These are phyloP conservation scores for cucumber (Cucumis sativus) DNA, from an alignment of 306 rosid genomes.

Conservation along the genomic window DNA sequence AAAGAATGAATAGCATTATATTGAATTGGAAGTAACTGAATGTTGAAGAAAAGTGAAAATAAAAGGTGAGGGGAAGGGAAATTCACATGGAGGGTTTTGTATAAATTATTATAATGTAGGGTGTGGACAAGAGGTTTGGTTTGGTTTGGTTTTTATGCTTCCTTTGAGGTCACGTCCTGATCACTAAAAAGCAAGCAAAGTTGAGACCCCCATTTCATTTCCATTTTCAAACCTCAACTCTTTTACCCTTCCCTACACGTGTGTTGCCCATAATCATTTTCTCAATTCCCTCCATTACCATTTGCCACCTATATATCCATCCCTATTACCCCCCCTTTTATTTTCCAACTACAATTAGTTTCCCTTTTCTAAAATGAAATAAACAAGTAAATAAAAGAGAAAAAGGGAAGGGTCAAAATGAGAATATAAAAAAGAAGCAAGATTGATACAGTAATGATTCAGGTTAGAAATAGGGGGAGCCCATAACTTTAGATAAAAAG, in stretches of 20 bases:
- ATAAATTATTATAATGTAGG: background rate
- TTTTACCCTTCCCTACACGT: constrained; percentile 4
- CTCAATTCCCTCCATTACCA: too few relatives aligned
- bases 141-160: background rate
- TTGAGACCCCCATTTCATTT: background rate
- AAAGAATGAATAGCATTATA: background rate
- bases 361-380: too few relatives aligned
- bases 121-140: background rate
- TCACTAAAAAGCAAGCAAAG: background rate
- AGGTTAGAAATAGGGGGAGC: background rate
- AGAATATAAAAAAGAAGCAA: background rate
- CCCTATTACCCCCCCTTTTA: too few relatives aligned
- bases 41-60: background rate
- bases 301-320: too few relatives aligned
- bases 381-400: too few relatives aligned
- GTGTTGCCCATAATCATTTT: background rate
- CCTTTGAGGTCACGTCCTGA: background rate
- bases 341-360: too few relatives aligned
- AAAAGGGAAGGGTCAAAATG: background rate
- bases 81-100: background rate
- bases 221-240: background rate
- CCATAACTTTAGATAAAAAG: background rate
- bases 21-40: background rate
- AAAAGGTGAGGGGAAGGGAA: background rate
- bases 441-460: constrained; percentile 1